These are phyloP conservation scores for Penicillium macrosclerotiorum DNA, from an alignment of 495 filamentous ascomycete genomes.

Conservation along the genomic window DNA sequence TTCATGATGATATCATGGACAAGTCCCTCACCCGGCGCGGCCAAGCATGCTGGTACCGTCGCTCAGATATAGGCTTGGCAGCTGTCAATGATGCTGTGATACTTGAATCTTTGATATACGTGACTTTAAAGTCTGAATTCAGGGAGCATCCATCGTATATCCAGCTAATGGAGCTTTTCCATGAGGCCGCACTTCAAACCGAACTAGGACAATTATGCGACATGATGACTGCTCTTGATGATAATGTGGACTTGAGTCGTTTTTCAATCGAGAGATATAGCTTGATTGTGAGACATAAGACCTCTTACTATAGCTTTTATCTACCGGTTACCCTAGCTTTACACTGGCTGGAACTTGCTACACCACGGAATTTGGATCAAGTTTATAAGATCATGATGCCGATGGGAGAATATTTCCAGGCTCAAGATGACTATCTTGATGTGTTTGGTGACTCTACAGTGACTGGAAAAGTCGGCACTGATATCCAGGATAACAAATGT, in stretches of 20 bases:
- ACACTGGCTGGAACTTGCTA: not conserved
- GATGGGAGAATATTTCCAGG: not conserved
- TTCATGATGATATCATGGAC: slow-evolving; percentile 89
- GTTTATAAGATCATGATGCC: not conserved
- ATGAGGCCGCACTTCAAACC: slow-evolving; percentile 77
- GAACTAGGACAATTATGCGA: slow-evolving; percentile 85
- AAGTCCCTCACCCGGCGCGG: slow-evolving; percentile 76
- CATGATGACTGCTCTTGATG: not conserved
- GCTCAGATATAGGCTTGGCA: slow-evolving; percentile 75
- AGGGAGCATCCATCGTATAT: slow-evolving; percentile 68
- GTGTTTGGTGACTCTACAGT: not conserved
- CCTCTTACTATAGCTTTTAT: not conserved
- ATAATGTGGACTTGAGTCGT: not conserved
- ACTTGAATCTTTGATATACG: slow-evolving; percentile 75
- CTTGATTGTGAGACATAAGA: not conserved
- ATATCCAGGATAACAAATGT: not conserved
- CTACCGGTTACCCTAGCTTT: not conserved
- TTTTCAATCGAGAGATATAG: not conserved
- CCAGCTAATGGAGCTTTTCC: slow-evolving; percentile 80
- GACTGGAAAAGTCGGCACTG: not conserved
- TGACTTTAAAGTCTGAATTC: slow-evolving; percentile 79
- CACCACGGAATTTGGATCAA: not conserved
- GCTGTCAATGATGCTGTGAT: slow-evolving; percentile 92
- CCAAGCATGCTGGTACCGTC: slow-evolving; percentile 82
- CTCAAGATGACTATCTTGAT: not conserved